These are phyloP conservation scores for Rhizophora apiculata DNA, from an alignment of 345 rosid genomes.

Conservation along the genomic window DNA sequence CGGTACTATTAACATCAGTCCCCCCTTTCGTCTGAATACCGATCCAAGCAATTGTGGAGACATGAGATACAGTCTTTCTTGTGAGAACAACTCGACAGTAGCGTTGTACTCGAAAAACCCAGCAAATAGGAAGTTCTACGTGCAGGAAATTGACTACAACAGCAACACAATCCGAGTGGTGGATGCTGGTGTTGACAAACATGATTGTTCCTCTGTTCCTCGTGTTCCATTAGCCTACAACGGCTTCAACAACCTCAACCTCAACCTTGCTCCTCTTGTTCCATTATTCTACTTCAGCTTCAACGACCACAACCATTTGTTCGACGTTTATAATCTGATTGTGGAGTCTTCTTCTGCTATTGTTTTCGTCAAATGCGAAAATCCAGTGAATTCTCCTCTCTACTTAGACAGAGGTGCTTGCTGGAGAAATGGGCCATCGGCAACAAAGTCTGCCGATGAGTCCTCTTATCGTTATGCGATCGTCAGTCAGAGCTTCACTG, in stretches of 20 bases:
- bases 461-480: not conserved
- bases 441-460: too few relatives aligned
- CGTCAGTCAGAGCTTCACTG: not conserved
- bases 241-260: too few relatives aligned
- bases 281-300: too few relatives aligned
- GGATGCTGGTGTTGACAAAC: not conserved
- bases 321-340: too few relatives aligned
- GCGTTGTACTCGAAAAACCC: too few relatives aligned
- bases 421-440: not conserved
- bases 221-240: not conserved
- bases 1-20: not conserved
- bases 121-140: not conserved
- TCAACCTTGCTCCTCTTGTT: too few relatives aligned
- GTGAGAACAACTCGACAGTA: conserved; percentile 1
- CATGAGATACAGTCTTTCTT: not conserved
- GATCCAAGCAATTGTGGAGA: conserved; percentile 5
- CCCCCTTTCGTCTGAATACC: conserved; percentile 1
- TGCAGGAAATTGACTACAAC: conserved; percentile 1
- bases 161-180: conserved; percentile 5
- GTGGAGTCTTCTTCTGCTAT: too few relatives aligned
- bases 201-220: conserved; percentile 11
- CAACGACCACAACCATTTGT: too few relatives aligned
- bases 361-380: too few relatives aligned
- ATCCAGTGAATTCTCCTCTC: not conserved
- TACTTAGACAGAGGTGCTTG: not conserved